phyloP scores from a whole-genome alignment of 129 eudicot genomes.

The Saposhnikovia divaricata region DNA sequence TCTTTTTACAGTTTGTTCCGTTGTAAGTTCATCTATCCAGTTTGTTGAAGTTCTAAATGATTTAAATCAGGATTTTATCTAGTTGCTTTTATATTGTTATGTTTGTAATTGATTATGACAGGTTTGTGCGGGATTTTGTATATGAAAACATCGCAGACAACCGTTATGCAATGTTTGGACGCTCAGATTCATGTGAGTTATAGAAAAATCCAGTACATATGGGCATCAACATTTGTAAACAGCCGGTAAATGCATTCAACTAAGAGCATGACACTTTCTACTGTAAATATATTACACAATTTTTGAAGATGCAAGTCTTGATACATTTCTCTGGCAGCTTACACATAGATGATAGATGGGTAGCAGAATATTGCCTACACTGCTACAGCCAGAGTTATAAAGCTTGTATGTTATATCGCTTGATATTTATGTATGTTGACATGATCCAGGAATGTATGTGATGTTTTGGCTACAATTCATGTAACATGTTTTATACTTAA shows the following conservation, averaged over 20 bases:
- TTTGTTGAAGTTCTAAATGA: neutral
- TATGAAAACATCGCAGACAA: conserved; percentile 88
- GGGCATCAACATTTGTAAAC: neutral
- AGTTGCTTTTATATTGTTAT: neutral
- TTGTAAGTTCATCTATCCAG: conserved; percentile 40
- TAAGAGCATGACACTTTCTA: neutral
- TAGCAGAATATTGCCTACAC: neutral
- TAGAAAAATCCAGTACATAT: conserved; percentile 17
- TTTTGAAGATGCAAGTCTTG: neutral
- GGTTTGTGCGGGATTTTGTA: conserved; percentile 72
- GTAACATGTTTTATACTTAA: too few relatives aligned
- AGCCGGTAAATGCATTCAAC: neutral
- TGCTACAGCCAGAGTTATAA: neutral
- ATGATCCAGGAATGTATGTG: neutral
- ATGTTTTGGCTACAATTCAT: neutral
- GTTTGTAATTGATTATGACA: conserved; percentile 23
- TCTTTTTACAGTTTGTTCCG: conserved; percentile 78
- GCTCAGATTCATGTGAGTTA: conserved; percentile 82
- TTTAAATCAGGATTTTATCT: neutral
- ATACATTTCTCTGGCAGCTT: neutral
- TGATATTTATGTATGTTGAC: neutral
- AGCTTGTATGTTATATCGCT: neutral
- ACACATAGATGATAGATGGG: neutral
- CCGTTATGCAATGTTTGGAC: conserved; percentile 80
- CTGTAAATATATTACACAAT: neutral